These are phyloP conservation scores for Cordyceps javanica DNA, from an alignment of 2,329 filamentous ascomycete species.

Conservation along the genomic window DNA sequence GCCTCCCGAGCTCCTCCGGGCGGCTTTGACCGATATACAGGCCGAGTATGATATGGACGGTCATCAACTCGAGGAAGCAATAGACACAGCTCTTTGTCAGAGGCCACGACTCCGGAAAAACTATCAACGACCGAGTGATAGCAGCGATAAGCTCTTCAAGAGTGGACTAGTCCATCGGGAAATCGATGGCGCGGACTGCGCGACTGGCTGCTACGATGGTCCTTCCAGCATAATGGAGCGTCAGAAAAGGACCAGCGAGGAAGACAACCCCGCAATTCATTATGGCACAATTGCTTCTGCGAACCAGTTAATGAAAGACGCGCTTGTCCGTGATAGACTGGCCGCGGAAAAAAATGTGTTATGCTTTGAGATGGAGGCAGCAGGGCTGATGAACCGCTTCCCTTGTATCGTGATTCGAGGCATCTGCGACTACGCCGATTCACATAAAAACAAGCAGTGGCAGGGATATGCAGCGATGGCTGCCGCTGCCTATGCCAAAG, in stretches of 20 bases:
- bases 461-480: conserved; percentile 20
- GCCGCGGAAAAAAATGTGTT: conserved; percentile 13
- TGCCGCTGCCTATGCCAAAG: conserved; percentile 19
- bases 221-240: no score
- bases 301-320: not conserved
- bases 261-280: not conserved
- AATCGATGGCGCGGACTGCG: no score
- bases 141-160: no score
- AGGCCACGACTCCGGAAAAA: not conserved
- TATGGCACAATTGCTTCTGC: not conserved
- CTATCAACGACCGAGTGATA: not conserved
- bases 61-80: not conserved
- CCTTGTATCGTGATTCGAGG: conserved; percentile 27
- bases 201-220: no score
- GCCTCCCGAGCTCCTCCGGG: not conserved
- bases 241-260: not conserved
- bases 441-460: conserved; percentile 22
- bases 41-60: not conserved
- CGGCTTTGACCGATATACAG: conserved; percentile 7
- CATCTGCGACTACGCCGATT: conserved; percentile 27
- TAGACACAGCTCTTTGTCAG: not conserved
- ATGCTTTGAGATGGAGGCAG: conserved; percentile 23
- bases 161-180: no score
- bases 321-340: conserved; percentile 8
- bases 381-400: conserved; percentile 16